phyloP scores from a whole-genome alignment of 1,284 basidiomycete genomes.

The Puccinia novopanici region DNA sequence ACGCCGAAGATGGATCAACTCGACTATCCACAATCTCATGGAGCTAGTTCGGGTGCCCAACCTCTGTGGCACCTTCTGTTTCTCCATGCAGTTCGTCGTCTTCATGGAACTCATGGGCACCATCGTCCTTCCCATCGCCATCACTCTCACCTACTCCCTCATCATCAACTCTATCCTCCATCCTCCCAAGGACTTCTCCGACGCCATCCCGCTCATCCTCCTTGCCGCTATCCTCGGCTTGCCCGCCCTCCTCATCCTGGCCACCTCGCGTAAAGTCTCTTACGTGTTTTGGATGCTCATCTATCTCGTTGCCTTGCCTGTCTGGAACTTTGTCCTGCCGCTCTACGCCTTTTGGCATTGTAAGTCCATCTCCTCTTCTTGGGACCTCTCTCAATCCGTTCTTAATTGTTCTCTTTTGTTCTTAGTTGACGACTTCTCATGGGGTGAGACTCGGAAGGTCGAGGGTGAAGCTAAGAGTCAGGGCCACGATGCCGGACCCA shows the following conservation, averaged over 20 bases:
- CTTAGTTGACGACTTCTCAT: slow-evolving; percentile 83
- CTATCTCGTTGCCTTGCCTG: slow-evolving; percentile 88
- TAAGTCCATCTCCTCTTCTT: too few species aligned
- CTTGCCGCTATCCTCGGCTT: slow-evolving; percentile 88
- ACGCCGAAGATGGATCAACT: too few species aligned
- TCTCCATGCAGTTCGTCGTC: slow-evolving; percentile 75
- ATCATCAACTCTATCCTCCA: slow-evolving; percentile 73
- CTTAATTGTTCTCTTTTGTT: not conserved
- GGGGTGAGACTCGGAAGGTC: slow-evolving; percentile 99
- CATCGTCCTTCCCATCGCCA: slow-evolving; percentile 90
- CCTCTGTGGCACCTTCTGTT: slow-evolving; percentile 67
- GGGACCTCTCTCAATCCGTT: too few species aligned
- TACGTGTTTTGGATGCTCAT: slow-evolving; percentile 98
- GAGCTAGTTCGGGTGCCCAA: slow-evolving; percentile 96
- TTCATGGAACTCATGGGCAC: slow-evolving; percentile 98
- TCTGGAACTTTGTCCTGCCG: too few species aligned
- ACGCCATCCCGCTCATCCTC: slow-evolving; percentile 91
- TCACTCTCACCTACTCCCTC: slow-evolving; percentile 84
- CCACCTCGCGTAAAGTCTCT: slow-evolving; percentile 90
- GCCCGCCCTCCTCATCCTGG: slow-evolving; percentile 85
- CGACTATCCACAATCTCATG: slow-evolving; percentile 98
- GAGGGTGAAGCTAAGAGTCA: too few species aligned
- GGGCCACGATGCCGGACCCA: too few species aligned
- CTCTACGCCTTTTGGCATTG: slow-evolving; percentile 68
- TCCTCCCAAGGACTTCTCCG: slow-evolving; percentile 81